Percentiles rank a stretch among this genome's conserved stretches.
These are phyloP conservation scores for Populus nigra DNA, from an alignment of 345 rosid species.

Conservation along the genomic window DNA sequence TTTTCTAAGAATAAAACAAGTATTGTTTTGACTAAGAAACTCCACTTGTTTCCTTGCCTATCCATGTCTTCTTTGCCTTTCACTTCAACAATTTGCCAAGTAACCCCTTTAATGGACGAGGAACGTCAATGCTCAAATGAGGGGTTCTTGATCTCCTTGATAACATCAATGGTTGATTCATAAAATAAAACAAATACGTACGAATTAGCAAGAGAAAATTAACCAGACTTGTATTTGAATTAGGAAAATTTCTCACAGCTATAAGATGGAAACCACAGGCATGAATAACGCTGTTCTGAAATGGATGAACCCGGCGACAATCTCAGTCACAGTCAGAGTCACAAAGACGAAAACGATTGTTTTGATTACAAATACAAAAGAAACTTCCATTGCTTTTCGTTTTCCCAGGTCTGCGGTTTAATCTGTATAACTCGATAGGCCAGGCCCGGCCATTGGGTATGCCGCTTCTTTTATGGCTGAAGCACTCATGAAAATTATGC, in stretches of 20 bases:
- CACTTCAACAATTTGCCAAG: not conserved
- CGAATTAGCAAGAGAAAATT: not conserved
- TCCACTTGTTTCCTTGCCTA: conserved; percentile 12
- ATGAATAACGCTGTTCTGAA: not conserved
- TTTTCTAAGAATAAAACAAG: conserved; percentile 12
- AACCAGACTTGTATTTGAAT: not conserved
- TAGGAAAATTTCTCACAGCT: too few relatives aligned
- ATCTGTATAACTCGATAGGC: not conserved
- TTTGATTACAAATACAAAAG: not conserved
- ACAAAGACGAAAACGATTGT: conserved; percentile 4
- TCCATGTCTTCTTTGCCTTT: not conserved
- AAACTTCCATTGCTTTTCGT: not conserved
- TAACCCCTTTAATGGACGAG: not conserved
- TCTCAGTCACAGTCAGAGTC: conserved; percentile 5
- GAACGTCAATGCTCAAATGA: not conserved
- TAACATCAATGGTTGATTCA: too few relatives aligned
- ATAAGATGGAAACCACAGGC: conserved; percentile 1
- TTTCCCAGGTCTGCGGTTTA: not conserved
- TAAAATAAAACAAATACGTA: too few relatives aligned
- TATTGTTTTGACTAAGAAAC: conserved; percentile 18
- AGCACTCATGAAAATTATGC: not conserved
- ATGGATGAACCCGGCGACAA: not conserved
- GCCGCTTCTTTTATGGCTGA: not conserved
- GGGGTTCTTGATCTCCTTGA: not conserved
- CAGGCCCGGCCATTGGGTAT: not conserved